A percentile compares a stretch with the other conserved stretches of the same genome.
Conservation (phyloP, 257 asterid species). For the Jacaranda copaia region DNA sequence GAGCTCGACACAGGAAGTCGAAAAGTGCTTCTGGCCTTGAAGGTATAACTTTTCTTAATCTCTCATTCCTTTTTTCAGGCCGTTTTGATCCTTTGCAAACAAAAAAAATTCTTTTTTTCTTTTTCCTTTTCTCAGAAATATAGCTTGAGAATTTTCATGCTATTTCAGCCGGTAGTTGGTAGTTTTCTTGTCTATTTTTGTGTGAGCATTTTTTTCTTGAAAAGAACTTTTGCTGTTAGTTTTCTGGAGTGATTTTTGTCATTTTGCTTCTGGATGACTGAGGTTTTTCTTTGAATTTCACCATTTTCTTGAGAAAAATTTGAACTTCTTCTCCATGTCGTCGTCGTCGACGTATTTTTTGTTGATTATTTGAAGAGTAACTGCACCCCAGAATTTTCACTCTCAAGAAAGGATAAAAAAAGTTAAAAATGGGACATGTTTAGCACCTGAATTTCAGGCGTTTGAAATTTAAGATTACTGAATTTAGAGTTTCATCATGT, state of each 20-base stretch:
- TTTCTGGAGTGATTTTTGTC: background rate
- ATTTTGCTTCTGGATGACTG: background rate
- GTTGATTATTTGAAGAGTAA: background rate
- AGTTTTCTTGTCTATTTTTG: background rate
- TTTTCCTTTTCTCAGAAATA: background rate
- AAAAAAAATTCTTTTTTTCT: background rate
- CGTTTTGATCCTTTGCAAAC: background rate
- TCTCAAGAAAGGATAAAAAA: background rate
- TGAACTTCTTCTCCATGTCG: background rate
- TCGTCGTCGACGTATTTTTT: too few relatives aligned
- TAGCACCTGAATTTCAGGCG: background rate
- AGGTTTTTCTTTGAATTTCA: background rate
- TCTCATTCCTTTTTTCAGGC: background rate
- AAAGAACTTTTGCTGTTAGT: background rate
- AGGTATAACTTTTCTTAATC: slow-evolving; percentile 51
- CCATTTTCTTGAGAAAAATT: background rate
- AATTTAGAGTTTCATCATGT: background rate
- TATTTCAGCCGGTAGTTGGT: background rate
- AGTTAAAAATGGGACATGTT: background rate
- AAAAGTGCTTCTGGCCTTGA: slow-evolving; percentile 56
- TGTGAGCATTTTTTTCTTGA: background rate
- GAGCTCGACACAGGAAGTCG: slow-evolving; percentile 59
- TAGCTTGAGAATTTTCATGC: background rate
- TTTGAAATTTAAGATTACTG: slow-evolving; percentile 15
- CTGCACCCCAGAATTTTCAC: background rate